Base-by-base conservation (phyloP, 257 asterid species). In the Solanum tarapatanum region DNA sequence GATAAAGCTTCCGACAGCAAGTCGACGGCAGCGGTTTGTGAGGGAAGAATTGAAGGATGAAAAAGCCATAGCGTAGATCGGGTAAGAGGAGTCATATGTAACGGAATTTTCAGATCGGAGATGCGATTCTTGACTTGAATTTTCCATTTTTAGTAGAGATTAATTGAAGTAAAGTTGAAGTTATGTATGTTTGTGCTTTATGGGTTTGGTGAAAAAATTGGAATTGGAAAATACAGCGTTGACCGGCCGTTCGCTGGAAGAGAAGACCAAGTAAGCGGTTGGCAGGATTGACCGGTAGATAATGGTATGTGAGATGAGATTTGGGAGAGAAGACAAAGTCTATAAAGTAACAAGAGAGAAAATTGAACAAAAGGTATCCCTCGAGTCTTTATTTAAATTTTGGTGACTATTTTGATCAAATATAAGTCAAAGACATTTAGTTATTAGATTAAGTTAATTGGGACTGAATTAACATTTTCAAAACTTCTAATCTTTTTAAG, bases 61-160 rank as follows among this genome's bases (percentile, higher is more conserved):
- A 88, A 95, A 41, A 72, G 99, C 98, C 94, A 95, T 93, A 88
- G 96, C 95, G 90, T 94, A 96, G 88, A 95, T 94, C 0, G 96
- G 94, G 88, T 89, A 88, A 10, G 98, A 89, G 19, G 91, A 93
- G 11, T 93, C 96, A 84, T 87, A 93, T 19, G 93, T 88, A 69
- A 93, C 94, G 36, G 90, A 93, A 43, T 89, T 93, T 26, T 90
- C 97, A 39, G 92, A 74, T 9, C 90, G 91, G 84, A 87, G 91
- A 9, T 73, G 90, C 13, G 92, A 91, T 79, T 93, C 95, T 21
- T 88, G 92, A 26, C 93, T 86, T 64, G 95, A 88, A 84, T 91
- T 91, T 0, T 94, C 95, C 96, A 94, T 94, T 3, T 83, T 32
- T 30, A 35, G 7, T 6, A 48, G 2, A 4, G 58, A 48, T 17